phyloP scores from a whole-genome alignment of 441 rosid genomes.

The Adansonia rubrostipa region DNA sequence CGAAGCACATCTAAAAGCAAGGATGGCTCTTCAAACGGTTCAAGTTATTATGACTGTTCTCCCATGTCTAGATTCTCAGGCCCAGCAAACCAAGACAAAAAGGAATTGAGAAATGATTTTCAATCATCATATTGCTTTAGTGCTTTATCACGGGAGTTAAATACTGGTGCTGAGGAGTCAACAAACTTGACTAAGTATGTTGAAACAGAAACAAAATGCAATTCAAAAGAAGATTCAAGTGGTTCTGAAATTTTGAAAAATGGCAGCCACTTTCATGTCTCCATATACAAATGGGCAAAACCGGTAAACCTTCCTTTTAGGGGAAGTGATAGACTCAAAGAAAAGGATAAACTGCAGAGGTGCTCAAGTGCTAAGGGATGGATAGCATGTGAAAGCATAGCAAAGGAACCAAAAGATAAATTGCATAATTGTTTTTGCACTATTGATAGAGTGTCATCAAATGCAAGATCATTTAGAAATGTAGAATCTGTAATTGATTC shows the following conservation, averaged over 20 bases:
- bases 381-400: conserved; percentile 36
- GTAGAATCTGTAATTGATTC: conserved; percentile 14
- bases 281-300: conserved; percentile 93
- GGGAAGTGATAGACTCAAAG: conserved; percentile 48
- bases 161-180: no score
- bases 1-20: conserved; percentile 12
- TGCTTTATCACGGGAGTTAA: no score
- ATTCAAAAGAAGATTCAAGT: conserved; percentile 31
- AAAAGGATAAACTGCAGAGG: conserved; percentile 46
- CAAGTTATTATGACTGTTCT: conserved; percentile 40
- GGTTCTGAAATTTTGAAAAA: conserved; percentile 32
- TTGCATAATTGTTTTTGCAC: conserved; percentile 28
- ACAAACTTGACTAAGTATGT: no score
- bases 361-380: conserved; percentile 38
- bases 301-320: conserved; percentile 54
- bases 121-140: not conserved
- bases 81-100: conserved; percentile 39
- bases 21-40: conserved; percentile 33
- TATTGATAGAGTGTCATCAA: conserved; percentile 26
- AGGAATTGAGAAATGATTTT: conserved; percentile 38
- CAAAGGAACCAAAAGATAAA: conserved; percentile 27
- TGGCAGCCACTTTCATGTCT: conserved; percentile 72
- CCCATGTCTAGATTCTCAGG: conserved; percentile 58
- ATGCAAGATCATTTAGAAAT: conserved; percentile 11
- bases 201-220: not conserved